Base-by-base conservation (phyloP, 257 asterid genomes). In the Gentiana dahurica region DNA sequence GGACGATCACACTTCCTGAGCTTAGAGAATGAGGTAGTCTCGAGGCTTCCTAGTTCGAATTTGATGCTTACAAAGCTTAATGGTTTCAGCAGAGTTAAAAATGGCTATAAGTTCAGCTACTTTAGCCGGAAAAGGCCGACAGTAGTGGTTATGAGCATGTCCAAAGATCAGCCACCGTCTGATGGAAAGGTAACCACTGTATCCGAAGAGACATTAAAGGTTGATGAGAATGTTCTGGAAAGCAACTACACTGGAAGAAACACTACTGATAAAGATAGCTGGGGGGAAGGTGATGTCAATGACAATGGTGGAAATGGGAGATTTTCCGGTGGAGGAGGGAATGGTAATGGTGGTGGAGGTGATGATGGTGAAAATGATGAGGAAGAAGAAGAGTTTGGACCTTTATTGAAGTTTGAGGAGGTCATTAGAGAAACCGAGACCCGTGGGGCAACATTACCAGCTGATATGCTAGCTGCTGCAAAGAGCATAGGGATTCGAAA, bases 381-480 rank as follows among this genome's bases (percentile, higher is more conserved):
- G 33, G 95, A 85, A 52, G 96, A 81, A 49, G 73, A 75, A 53
- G 97, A 87, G 65, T 85, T 87, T 59, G 98, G 96, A 58, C 95
- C 95, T 1, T 6, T 91, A 7, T 62, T 91, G 69, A 91, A 85
- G 78, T 81, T 87, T 57, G 98, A 87, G 72, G 98, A 81, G 67
- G 98, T 91, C 55, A 76, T 87, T 45, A 77, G 85, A 49, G 98
- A 91, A 69, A 66, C 82, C 0, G 85, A 87, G 64, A 74, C 93
- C 1, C 82, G 94, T 39, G 95, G 97, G 53, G 83, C 88, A 3
- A 76, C 55, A 58, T 95, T 91, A 63, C 98, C 97, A 8, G 68
- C 88, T 65, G 95, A 91, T 73, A 91, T 91, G 96, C 65, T 91
- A 60, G 94, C 85, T 73, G 94, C 98, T 59, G 98, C 98, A 51